Percentiles rank a stretch among this genome's conserved stretches.
Evolutionary conservation across 306 rosid species (phyloP).

Genomic region (Trifolium fragiferum): DNA sequence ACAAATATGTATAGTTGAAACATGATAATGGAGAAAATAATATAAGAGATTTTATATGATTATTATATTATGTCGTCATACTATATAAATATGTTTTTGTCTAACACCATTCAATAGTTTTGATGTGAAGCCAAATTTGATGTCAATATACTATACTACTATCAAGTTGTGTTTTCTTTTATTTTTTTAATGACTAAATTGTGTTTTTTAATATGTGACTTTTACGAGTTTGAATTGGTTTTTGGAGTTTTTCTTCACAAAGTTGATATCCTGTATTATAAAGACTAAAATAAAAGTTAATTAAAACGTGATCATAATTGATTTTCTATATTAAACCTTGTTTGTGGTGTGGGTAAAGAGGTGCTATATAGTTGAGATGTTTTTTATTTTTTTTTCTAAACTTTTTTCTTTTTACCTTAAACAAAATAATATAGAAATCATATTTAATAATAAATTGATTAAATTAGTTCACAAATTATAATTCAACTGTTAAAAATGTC

Average conservation of each 20-base stretch:
- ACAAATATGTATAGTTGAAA: conserved; percentile 9
- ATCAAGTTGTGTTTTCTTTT: conserved; percentile 12
- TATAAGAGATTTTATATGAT: neutral
- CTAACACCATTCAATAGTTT: neutral
- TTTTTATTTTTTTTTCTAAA: too few relatives aligned
- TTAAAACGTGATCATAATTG: neutral
- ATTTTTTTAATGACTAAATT: neutral
- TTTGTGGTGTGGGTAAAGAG: too few relatives aligned
- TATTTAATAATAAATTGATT: too few relatives aligned
- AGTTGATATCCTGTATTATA: neutral
- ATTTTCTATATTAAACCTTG: too few relatives aligned
- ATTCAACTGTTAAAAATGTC: too few relatives aligned
- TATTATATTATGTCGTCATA: neutral
- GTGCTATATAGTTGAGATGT: too few relatives aligned
- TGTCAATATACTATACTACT: conserved; percentile 11
- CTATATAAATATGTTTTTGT: neutral
- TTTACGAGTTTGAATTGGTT: conserved; percentile 22
- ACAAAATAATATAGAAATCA: neutral
- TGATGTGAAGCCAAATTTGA: conserved; percentile 6
- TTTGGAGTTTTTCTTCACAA: neutral
- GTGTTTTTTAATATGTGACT: neutral
- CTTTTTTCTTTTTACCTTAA: too few relatives aligned
- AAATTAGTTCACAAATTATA: neutral
- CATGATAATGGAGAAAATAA: neutral
- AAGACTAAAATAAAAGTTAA: neutral